A percentile compares a stretch with the other conserved stretches of the same genome.
These are phyloP conservation scores for Purpureocillium takamizusanense DNA, from an alignment of 2,329 filamentous ascomycete genomes.

Conservation along the genomic window DNA sequence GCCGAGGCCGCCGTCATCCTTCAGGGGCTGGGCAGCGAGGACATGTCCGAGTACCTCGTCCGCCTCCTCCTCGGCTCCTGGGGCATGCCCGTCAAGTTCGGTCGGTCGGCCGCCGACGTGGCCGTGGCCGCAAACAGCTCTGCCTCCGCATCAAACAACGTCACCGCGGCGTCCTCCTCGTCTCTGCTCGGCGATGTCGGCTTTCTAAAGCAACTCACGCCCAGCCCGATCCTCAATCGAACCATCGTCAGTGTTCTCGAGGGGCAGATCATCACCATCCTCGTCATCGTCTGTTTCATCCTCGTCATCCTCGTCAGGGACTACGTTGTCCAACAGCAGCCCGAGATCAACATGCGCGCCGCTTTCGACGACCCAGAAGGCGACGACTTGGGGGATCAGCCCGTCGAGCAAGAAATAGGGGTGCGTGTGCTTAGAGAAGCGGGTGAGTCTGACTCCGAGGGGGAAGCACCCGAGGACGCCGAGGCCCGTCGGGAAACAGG, in stretches of 20 bases:
- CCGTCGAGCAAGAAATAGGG: constrained; percentile 10
- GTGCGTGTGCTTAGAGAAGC: constrained; percentile 9
- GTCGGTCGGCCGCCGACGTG: constrained; percentile 9
- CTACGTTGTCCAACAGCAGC: constrained; percentile 97
- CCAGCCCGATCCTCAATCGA: constrained; percentile 64
- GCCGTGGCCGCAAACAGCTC: not conserved
- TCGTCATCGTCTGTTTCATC: constrained; percentile 90
- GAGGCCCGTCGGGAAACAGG: constrained; percentile 3
- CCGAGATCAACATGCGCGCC: constrained; percentile 74
- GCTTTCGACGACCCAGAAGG: constrained; percentile 43
- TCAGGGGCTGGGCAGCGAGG: constrained; percentile 17
- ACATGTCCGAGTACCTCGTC: constrained; percentile 21
- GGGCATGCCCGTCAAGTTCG: constrained; percentile 14
- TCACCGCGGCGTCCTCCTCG: constrained; percentile 11
- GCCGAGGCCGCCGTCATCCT: constrained; percentile 20
- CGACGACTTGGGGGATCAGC: constrained; percentile 11
- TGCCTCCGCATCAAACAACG: too few relatives aligned
- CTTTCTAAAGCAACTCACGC: constrained; percentile 54
- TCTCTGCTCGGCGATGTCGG: constrained; percentile 47
- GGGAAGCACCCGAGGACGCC: constrained; percentile 19
- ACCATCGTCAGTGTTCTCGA: constrained; percentile 77
- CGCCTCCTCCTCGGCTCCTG: constrained; percentile 19
- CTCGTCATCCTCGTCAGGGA: constrained; percentile 94
- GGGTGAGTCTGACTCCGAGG: constrained; percentile 21
- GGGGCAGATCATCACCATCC: constrained; percentile 84